Conservation (phyloP, 2,329 filamentous ascomycete species). For the Fusarium sp. region DNA sequence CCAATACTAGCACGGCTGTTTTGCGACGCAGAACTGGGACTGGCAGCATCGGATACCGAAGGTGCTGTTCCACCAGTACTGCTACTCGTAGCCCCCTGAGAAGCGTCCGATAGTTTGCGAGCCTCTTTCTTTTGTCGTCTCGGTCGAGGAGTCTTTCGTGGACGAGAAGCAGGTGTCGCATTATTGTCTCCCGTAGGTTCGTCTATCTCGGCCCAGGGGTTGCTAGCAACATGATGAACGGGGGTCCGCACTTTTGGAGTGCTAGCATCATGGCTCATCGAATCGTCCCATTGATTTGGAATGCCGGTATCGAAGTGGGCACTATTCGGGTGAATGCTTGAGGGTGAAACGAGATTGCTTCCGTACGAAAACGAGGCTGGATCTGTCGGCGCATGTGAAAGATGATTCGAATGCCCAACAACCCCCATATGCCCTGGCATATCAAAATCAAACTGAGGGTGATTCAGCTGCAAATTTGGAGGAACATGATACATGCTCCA, state of each 20-base stretch:
- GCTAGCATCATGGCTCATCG: slow-evolving; percentile 31
- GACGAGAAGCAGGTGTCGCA: slow-evolving; percentile 7
- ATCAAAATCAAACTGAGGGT: slow-evolving; percentile 37
- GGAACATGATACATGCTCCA: slow-evolving; percentile 37
- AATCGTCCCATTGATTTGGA: slow-evolving; percentile 36
- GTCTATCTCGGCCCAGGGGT: slow-evolving; percentile 40
- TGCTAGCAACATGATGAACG: slow-evolving; percentile 28
- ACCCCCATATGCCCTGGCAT: slow-evolving; percentile 30
- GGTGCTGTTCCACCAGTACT: slow-evolving; percentile 27
- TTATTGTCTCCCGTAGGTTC: slow-evolving; percentile 20
- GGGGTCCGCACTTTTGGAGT: slow-evolving; percentile 41
- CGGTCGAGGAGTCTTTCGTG: slow-evolving; percentile 31
- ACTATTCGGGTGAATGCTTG: slow-evolving; percentile 35
- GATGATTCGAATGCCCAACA: slow-evolving; percentile 30
- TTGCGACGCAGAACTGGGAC: slow-evolving; percentile 37
- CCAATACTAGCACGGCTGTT: slow-evolving; percentile 37
- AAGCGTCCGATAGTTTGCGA: slow-evolving; percentile 31
- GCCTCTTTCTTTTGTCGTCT: slow-evolving; percentile 30
- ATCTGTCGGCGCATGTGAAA: slow-evolving; percentile 28
- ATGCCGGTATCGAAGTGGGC: slow-evolving; percentile 27
- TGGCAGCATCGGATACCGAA: slow-evolving; percentile 37
- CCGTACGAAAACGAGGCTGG: slow-evolving; percentile 30
- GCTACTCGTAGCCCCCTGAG: slow-evolving; percentile 23
- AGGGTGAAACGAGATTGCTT: slow-evolving; percentile 36
- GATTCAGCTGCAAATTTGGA: slow-evolving; percentile 24